Evolutionary conservation across 2,329 filamentous ascomycete species (phyloP), one percentile per base, ranked within the genome.

Genomic region (Aspergillus jensenii): DNA sequence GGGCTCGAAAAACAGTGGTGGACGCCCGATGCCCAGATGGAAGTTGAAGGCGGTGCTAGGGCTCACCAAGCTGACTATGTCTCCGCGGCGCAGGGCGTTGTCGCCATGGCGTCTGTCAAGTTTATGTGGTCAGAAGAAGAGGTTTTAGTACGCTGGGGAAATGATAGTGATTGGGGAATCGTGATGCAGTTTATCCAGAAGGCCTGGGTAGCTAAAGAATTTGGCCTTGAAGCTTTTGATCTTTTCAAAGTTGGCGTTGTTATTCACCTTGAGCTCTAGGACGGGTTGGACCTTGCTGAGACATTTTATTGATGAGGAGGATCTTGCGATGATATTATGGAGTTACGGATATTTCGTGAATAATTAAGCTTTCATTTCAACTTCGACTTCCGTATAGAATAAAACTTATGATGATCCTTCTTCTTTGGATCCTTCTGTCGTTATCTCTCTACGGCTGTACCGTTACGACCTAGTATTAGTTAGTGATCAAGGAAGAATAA

Each of bases 81-180:
- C 23, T 23, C 35, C 9, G 25, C 49, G 7, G 23, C 44, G 17
- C 59, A 46, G 33, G 19, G 21, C 1, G 46, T 65, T 3, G 53
- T 60, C 2, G 60, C 60, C n/a, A 53, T 59, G 5, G 66, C 61
- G 15, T 68, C 67, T 1, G 57, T 69, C 5, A 62, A 47, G 21
- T 59, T 67, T 9, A 55, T 60, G 14, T 69, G 65, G 67, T 62
- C 65, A 0, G 52, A 45, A 4, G 61, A 65, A 12, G 57, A 57
- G 23, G 62, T 67, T 33, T 54, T 62, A 6, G 55, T 69, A 1
- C 62, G 67, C 9, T 60, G 47, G 41, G 65, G 59, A 2, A 48
- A 55, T 12, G 59, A 67, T 15, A 17, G 55, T 9, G 67, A 68
- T 37, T 63, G 54, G 59, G 27, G 45, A 7, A 15, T 58, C 19